Percentiles rank a stretch among this genome's conserved stretches.
phyloP scores from a whole-genome alignment of 2,329 filamentous ascomycete genomes.

The Orbilia javanica region DNA sequence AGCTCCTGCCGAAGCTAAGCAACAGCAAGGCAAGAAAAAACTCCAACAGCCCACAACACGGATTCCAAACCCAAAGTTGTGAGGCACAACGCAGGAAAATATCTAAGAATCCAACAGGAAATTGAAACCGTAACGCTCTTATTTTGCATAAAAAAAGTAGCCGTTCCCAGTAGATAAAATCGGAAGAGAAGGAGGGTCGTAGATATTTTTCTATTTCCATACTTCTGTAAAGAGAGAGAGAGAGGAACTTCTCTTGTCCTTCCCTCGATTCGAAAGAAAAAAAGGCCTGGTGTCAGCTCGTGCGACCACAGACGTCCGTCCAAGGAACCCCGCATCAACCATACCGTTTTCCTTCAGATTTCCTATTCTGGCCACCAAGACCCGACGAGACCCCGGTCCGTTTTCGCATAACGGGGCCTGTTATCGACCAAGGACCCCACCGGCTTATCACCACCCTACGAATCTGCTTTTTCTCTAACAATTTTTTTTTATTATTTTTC shows the following conservation, averaged over 20 bases:
- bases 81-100: slow-evolving; percentile 23
- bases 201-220: neutral
- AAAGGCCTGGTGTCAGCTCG: neutral
- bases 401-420: slow-evolving; percentile 13
- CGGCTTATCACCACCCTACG: neutral
- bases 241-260: neutral
- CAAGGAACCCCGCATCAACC: slow-evolving; percentile 36
- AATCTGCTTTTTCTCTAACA: too few relatives aligned
- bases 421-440: slow-evolving; percentile 7
- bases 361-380: slow-evolving; percentile 43
- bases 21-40: too few relatives aligned
- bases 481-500: neutral
- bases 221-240: neutral
- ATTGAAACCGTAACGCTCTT: neutral
- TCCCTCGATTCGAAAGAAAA: neutral
- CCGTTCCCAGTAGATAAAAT: neutral
- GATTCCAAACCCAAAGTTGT: neutral
- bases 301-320: neutral
- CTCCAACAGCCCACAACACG: slow-evolving; percentile 23
- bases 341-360: slow-evolving; percentile 57
- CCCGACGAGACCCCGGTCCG: neutral
- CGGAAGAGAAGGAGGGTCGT: neutral
- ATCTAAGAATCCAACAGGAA: neutral
- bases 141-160: neutral
- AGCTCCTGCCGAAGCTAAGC: slow-evolving; percentile 1